phyloP scores from a whole-genome alignment of 2,329 filamentous ascomycete species.

The Apiospora hydei region DNA sequence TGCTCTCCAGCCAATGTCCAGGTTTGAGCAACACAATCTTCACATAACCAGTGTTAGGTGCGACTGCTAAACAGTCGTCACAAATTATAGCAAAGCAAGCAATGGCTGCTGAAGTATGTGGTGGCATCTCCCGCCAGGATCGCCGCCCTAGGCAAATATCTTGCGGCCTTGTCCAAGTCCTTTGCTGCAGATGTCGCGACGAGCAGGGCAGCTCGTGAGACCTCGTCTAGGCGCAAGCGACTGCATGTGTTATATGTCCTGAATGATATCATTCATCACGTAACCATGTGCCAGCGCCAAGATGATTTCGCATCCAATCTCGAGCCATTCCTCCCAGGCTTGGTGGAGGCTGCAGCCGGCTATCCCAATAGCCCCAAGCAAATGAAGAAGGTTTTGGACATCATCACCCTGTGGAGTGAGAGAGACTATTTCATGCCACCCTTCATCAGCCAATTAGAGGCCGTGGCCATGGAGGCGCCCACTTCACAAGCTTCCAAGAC shows the following conservation, averaged over 20 bases:
- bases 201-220: conserved; percentile 46
- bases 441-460: conserved; percentile 64
- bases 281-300: conserved; percentile 58
- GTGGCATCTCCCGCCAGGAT: conserved; percentile 71
- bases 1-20: conserved; percentile 86
- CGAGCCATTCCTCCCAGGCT: conserved; percentile 64
- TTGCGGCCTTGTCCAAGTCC: conserved; percentile 72
- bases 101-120: conserved; percentile 80
- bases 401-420: conserved; percentile 76
- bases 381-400: conserved; percentile 65
- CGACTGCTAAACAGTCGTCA: conserved; percentile 44
- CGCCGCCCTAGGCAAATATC: conserved; percentile 75
- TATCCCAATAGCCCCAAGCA: conserved; percentile 71
- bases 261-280: conserved; percentile 79
- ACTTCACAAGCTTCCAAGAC: conserved; percentile 31
- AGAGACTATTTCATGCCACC: conserved; percentile 66
- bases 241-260: conserved; percentile 81
- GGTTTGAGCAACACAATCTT: conserved; percentile 70
- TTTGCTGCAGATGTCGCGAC: conserved; percentile 47
- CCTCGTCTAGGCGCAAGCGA: conserved; percentile 71
- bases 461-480: conserved; percentile 56
- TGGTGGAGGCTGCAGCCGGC: conserved; percentile 65
- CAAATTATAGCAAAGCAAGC: conserved; percentile 78
- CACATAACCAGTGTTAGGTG: conserved; percentile 48
- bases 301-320: conserved; percentile 62